phyloP scores from a whole-genome alignment of 768 basidiomycete species.

The Psilocybe azurescens region DNA sequence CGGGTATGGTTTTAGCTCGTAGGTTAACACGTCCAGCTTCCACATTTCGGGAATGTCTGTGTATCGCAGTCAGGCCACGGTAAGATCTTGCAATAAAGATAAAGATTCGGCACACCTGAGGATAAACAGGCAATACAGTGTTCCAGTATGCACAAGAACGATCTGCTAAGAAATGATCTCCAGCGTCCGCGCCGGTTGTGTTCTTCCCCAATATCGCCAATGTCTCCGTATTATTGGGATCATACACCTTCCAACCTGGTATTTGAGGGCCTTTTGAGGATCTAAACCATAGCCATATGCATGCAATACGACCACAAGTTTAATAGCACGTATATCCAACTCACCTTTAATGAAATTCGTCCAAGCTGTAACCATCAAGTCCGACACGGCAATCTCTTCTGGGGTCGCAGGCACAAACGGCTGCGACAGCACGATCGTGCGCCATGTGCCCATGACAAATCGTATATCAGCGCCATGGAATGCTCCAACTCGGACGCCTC shows the following conservation, averaged over 20 bases:
- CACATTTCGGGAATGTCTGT: conserved; percentile 32
- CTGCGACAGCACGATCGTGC: conserved; percentile 35
- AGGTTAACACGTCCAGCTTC: conserved; percentile 30
- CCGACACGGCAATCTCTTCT: conserved; percentile 35
- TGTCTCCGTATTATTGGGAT: conserved; percentile 29
- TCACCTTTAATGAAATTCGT: conserved; percentile 41
- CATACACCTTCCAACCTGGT: conserved; percentile 33
- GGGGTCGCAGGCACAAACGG: conserved; percentile 34
- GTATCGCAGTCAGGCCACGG: not conserved
- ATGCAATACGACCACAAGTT: no score
- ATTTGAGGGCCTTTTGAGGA: conserved; percentile 33
- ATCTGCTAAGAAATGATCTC: conserved; percentile 32
- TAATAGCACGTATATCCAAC: not conserved
- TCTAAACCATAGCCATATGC: conserved; percentile 20
- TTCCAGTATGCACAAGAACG: conserved; percentile 37
- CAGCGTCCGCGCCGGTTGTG: conserved; percentile 27
- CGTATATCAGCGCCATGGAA: conserved; percentile 38
- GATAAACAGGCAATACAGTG: conserved; percentile 32
- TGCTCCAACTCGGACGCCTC: conserved; percentile 35
- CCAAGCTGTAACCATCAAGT: conserved; percentile 40
- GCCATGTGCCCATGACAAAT: conserved; percentile 39
- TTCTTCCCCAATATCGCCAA: conserved; percentile 34
- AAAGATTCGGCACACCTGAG: conserved; percentile 24
- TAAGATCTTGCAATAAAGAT: not conserved
- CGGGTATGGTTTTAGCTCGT: not conserved